Evolutionary conservation across 345 rosid genomes (phyloP).

Genomic region (Boechera stricta): DNA sequence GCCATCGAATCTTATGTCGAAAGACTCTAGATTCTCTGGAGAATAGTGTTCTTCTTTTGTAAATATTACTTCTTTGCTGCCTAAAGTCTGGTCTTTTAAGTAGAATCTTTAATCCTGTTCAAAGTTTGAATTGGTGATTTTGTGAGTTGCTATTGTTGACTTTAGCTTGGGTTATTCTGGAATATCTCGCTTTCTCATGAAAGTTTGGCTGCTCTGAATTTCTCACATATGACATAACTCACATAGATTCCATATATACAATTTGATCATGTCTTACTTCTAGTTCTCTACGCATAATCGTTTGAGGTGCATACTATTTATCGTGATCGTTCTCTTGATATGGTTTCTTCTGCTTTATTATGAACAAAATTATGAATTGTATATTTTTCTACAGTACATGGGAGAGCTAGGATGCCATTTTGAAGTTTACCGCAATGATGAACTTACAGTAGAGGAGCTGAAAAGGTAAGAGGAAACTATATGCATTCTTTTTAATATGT

Average conservation of each 20-base stretch:
- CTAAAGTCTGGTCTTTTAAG: background rate
- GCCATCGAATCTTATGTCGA: too few relatives aligned
- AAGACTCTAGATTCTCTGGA: background rate
- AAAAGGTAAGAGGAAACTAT: slow-evolving; percentile 56
- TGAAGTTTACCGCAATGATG: slow-evolving; percentile 93
- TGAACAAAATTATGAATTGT: background rate
- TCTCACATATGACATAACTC: background rate
- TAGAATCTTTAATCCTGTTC: background rate
- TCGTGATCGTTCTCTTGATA: background rate
- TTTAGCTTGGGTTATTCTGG: slow-evolving; percentile 1
- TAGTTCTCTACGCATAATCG: background rate
- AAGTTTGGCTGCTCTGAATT: slow-evolving; percentile 10
- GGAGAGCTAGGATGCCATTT: slow-evolving; percentile 90
- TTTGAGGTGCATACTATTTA: background rate
- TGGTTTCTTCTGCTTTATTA: background rate
- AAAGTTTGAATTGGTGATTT: background rate
- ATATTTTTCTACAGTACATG: slow-evolving; percentile 63
- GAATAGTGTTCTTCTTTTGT: background rate
- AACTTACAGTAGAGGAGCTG: slow-evolving; percentile 81
- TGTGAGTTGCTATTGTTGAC: background rate
- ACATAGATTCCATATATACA: background rate
- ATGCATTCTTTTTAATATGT: slow-evolving; percentile 10
- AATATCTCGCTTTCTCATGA: background rate
- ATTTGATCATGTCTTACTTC: slow-evolving; percentile 9
- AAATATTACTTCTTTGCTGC: background rate